These are phyloP conservation scores for Striga asiatica DNA, from an alignment of 257 asterid genomes.

Conservation along the genomic window DNA sequence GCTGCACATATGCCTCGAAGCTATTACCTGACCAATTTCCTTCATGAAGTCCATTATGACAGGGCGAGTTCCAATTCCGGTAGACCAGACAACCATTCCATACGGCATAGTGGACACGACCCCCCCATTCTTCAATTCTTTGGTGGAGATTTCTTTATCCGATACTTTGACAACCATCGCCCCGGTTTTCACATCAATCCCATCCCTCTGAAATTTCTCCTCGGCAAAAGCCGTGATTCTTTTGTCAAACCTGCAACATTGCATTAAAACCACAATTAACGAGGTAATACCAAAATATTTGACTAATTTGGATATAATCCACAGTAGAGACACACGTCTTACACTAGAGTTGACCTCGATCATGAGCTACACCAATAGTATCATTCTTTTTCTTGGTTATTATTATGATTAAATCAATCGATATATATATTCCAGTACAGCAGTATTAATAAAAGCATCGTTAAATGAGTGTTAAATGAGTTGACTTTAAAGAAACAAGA, in stretches of 20 bases:
- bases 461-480: neutral
- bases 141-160: constrained; percentile 69
- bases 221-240: constrained; percentile 92
- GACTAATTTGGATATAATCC: neutral
- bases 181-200: constrained; percentile 78
- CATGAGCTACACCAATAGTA: too few species aligned
- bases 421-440: too few species aligned
- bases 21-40: constrained; percentile 84
- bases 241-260: constrained; percentile 80
- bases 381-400: too few species aligned
- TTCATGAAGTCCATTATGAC: constrained; percentile 78
- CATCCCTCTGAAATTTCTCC: constrained; percentile 80
- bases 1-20: constrained; percentile 1
- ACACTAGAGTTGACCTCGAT: too few species aligned
- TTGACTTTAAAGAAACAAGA: neutral
- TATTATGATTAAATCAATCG: too few species aligned
- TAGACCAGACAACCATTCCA: constrained; percentile 98
- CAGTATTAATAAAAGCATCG: neutral
- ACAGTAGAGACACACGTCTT: neutral
- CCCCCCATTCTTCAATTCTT: constrained; percentile 68
- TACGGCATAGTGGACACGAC: constrained; percentile 60
- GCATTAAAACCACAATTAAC: constrained; percentile 6
- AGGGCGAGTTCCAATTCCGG: constrained; percentile 97
- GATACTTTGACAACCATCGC: constrained; percentile 87
- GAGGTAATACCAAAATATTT: neutral